phyloP scores from a whole-genome alignment of 2,329 filamentous ascomycete species.

The Colletotrichum sp. region DNA sequence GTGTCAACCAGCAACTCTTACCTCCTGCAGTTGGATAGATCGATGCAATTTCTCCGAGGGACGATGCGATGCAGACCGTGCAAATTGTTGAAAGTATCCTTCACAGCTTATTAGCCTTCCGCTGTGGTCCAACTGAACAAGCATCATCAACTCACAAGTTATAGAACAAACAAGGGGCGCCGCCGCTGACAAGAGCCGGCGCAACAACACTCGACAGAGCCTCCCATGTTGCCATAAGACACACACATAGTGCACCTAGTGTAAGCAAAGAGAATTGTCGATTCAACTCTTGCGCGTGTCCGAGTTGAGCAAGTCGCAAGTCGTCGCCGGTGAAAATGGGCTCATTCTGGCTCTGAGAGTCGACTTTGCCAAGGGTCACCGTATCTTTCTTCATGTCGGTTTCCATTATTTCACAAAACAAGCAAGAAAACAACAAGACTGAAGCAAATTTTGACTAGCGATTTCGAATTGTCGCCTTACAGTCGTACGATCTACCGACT shows the following conservation, averaged over 20 bases:
- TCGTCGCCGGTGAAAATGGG: background rate
- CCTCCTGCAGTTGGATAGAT: slow-evolving; percentile 40
- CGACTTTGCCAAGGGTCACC: background rate
- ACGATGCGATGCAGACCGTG: slow-evolving; percentile 41
- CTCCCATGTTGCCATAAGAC: slow-evolving; percentile 58
- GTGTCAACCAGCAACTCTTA: background rate
- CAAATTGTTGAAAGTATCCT: slow-evolving; percentile 48
- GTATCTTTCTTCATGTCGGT: slow-evolving; percentile 11
- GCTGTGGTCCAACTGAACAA: background rate
- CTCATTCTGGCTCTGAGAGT: background rate
- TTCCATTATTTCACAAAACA: background rate
- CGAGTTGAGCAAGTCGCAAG: slow-evolving; percentile 31
- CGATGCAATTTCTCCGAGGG: slow-evolving; percentile 43
- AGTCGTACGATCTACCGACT: background rate
- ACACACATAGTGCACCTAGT: slow-evolving; percentile 47
- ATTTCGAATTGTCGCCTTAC: background rate
- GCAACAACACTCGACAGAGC: slow-evolving; percentile 51
- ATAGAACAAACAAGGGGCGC: slow-evolving; percentile 51
- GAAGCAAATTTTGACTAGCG: background rate
- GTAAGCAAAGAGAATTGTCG: slow-evolving; percentile 46
- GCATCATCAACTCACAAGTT: slow-evolving; percentile 40
- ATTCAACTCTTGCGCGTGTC: slow-evolving; percentile 34
- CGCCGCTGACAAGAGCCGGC: slow-evolving; percentile 47
- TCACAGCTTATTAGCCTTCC: background rate
- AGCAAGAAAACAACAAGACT: background rate